Base-by-base conservation (phyloP, 768 basidiomycete genomes). In the Nidularia pulvinata region DNA sequence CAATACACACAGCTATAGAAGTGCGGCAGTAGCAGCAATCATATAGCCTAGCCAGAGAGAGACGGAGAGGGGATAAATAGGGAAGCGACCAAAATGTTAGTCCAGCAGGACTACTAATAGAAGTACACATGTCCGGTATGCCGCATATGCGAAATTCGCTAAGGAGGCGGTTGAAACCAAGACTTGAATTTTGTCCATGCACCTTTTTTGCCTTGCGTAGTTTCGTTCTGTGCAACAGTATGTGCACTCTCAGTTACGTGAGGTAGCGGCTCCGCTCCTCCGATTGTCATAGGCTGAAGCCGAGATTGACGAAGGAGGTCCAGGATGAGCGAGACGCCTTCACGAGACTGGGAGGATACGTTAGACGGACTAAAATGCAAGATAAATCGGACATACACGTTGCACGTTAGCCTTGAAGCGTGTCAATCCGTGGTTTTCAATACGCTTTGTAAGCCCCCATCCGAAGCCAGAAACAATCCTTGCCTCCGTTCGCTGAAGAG, bases 321-420 rank as follows among this genome's bases (percentile, higher is more conserved):
- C 48, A 96, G 79, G 53, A 96, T 88, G 43, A 93, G 78, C 42
- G 89, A 85, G 56, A 97, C 88, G 5, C 94, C 94, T 69, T 93
- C 89, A 44, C 91, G 89, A 61, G 90, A 93, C 91, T 93, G 57
- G 52, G 47, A 51, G 48, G 45, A 42, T 32, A 42, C 50, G 35
- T 51, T 42, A 30, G 33, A 49, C 2, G n/a, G 36, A 44, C 36
- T 43, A 33, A 32, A 49, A 32, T 22, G 7, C 22, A 19, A 7
- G 42, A 49, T 25, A 48, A 36, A 30, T n/a, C n/a, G 46, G 19
- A 71, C 86, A 51, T 65, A 89, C 95, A 61, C 84, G 80, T 69
- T 95, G 92, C 48, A 95, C 76, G 63, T 97, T 91, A 14, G 87
- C 83, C 68, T 95, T 93, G 74, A 96, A 95, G 56, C 83, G 84